A percentile compares a stretch with the other conserved stretches of the same genome.
These are phyloP conservation scores for Asparagopsis taxiformis DNA, from an alignment of 31 red algal species.

Conservation along the genomic window DNA sequence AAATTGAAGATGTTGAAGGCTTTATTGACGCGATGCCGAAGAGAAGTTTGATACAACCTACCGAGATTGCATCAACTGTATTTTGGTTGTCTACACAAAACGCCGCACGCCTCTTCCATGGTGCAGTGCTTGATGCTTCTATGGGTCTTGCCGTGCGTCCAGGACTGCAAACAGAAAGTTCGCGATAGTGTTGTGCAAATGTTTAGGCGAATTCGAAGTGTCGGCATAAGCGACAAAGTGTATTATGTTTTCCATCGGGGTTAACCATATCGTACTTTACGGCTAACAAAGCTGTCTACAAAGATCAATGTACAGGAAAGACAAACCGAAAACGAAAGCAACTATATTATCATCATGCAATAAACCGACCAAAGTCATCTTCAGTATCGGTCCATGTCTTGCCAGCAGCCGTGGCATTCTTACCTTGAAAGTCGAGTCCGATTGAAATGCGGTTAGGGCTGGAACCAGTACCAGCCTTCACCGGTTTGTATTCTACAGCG, in stretches of 20 bases:
- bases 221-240: no score
- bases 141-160: slow-evolving; percentile 82
- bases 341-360: no score
- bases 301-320: no score
- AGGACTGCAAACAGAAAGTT: slow-evolving; percentile 73
- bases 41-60: slow-evolving; percentile 61
- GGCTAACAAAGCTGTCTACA: no score
- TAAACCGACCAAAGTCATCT: slow-evolving; percentile 69
- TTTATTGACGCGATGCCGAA: slow-evolving; percentile 79
- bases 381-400: slow-evolving; percentile 79
- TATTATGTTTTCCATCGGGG: no score
- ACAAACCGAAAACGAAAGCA: no score
- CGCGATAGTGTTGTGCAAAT: slow-evolving; percentile 25
- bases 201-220: no score
- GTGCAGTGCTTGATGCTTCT: slow-evolving; percentile 69
- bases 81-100: slow-evolving; percentile 49
- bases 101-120: slow-evolving; percentile 62
- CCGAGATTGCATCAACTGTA: slow-evolving; percentile 51
- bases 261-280: no score
- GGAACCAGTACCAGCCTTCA: slow-evolving; percentile 16
- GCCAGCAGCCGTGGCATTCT: slow-evolving; percentile 20
- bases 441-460: slow-evolving; percentile 56
- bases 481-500: slow-evolving; percentile 42
- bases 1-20: slow-evolving; percentile 20
- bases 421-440: slow-evolving; percentile 70